These are phyloP conservation scores for Macadamia tetraphylla DNA, from an alignment of 164 flowering plant species.

Conservation along the genomic window DNA sequence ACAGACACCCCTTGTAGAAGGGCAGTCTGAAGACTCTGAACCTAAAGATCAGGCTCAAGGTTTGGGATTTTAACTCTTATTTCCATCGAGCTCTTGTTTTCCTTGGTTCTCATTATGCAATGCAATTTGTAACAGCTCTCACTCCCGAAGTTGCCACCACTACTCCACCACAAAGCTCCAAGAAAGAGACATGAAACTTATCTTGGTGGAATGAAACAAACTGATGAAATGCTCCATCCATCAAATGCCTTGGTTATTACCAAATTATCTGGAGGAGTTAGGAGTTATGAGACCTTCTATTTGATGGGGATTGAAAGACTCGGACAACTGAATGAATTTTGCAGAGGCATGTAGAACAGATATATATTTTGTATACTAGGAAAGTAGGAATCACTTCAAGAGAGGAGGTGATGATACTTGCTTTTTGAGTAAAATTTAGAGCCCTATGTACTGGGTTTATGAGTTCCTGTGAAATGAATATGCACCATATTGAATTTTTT, in stretches of 20 bases:
- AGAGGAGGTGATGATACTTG: not conserved
- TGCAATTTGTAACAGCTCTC: conserved; percentile 10
- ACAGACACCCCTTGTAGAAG: conserved; percentile 23
- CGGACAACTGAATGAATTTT: not conserved
- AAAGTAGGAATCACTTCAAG: not conserved
- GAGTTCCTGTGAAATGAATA: too few relatives aligned
- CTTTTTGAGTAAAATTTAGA: too few relatives aligned
- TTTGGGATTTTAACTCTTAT: conserved; percentile 10
- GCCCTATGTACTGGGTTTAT: too few relatives aligned
- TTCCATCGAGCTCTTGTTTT: not conserved
- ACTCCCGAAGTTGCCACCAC: conserved; percentile 25
- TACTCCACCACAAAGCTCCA: conserved; percentile 24
- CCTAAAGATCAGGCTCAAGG: conserved; percentile 33
- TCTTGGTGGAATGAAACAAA: not conserved
- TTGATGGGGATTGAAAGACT: not conserved
- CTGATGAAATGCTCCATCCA: not conserved
- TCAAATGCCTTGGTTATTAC: not conserved
- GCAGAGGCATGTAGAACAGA: not conserved
- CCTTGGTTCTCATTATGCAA: not conserved
- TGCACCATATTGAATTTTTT: too few relatives aligned
- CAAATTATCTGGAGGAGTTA: not conserved
- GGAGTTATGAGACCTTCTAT: not conserved
- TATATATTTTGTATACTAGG: not conserved
- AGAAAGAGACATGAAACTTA: conserved; percentile 18
- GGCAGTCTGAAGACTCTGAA: conserved; percentile 23